These are phyloP conservation scores for Conoideocrella luteorostrata DNA, from an alignment of 2,329 filamentous ascomycete species.

Conservation along the genomic window DNA sequence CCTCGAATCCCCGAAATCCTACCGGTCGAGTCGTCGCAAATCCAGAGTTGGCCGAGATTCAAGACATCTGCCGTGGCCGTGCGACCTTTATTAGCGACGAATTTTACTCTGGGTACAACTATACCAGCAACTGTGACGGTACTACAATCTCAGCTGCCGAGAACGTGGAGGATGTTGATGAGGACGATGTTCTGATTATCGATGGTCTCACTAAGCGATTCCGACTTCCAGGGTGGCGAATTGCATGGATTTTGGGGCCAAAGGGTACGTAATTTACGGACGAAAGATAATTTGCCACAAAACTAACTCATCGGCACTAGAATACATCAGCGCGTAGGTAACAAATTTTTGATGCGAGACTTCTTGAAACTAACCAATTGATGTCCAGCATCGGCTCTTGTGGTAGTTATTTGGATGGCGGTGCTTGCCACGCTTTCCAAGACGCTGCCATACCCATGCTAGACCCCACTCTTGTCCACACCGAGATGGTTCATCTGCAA, in stretches of 20 bases:
- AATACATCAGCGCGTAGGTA: constrained; percentile 77
- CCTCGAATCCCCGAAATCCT: constrained; percentile 91
- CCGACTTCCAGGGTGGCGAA: constrained; percentile 90
- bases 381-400: constrained; percentile 70
- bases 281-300: background rate
- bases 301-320: constrained; percentile 27
- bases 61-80: constrained; percentile 84
- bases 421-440: constrained; percentile 92
- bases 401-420: constrained; percentile 89
- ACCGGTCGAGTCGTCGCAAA: constrained; percentile 83
- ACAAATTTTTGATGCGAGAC: background rate
- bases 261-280: constrained; percentile 46
- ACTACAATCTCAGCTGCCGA: constrained; percentile 81
- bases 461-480: constrained; percentile 71
- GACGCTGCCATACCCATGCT: constrained; percentile 90
- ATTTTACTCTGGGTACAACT: constrained; percentile 96
- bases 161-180: constrained; percentile 83
- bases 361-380: constrained; percentile 5
- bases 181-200: constrained; percentile 88
- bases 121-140: constrained; percentile 86
- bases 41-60: constrained; percentile 80
- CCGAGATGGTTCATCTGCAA: constrained; percentile 87
- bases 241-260: constrained; percentile 91
- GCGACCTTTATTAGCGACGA: constrained; percentile 93
- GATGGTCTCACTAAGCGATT: constrained; percentile 96